These are phyloP conservation scores for Aspergillus ochraceus DNA, from an alignment of 2,329 filamentous ascomycete species.

Conservation along the genomic window DNA sequence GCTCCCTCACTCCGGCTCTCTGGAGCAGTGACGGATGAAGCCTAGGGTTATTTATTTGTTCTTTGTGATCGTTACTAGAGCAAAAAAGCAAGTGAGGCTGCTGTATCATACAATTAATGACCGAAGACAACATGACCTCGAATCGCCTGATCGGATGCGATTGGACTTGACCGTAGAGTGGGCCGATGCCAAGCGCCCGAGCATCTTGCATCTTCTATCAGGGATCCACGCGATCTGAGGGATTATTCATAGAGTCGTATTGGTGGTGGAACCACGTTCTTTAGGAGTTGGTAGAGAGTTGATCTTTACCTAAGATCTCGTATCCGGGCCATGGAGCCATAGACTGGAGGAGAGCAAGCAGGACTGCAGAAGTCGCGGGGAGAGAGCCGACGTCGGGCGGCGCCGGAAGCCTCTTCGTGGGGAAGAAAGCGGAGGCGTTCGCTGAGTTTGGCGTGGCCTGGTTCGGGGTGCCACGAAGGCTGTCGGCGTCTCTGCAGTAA, in stretches of 20 bases:
- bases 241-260: neutral
- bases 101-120: slow-evolving; percentile 26
- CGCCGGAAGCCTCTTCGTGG: neutral
- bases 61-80: slow-evolving; percentile 17
- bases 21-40: slow-evolving; percentile 7
- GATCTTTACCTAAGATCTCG: neutral
- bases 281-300: neutral
- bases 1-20: neutral
- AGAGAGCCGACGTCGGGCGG: no score
- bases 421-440: neutral
- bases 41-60: slow-evolving; percentile 11
- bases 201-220: neutral
- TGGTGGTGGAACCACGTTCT: neutral
- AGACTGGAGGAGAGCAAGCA: neutral
- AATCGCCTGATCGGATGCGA: neutral
- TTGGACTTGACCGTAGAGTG: neutral
- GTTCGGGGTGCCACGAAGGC: no score
- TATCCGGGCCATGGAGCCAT: neutral
- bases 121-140: slow-evolving; percentile 16
- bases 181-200: neutral
- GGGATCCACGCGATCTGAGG: neutral
- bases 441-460: no score
- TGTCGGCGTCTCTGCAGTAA: no score
- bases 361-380: neutral
- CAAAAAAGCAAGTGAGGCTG: slow-evolving; percentile 22